phyloP scores from a whole-genome alignment of 139 green algal species.

The Chlamydomonas eustigma region DNA sequence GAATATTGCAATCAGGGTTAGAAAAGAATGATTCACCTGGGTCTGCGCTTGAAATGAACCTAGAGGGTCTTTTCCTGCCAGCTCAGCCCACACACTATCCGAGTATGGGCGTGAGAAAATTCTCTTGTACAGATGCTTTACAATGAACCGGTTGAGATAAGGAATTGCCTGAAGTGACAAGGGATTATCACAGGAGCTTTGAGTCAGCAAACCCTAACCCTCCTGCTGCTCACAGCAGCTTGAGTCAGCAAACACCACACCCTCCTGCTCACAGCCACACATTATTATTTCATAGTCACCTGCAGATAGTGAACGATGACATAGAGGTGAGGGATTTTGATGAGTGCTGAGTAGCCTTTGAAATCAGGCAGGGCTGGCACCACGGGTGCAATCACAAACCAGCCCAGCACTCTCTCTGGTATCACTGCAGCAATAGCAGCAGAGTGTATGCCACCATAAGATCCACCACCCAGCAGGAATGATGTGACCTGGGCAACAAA shows the following conservation, averaged over 20 bases:
- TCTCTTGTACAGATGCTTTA: background rate
- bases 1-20: too few species aligned
- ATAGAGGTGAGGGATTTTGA: background rate
- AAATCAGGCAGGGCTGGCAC: background rate
- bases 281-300: background rate
- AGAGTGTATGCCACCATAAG: background rate
- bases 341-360: background rate
- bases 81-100: background rate
- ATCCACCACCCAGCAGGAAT: background rate
- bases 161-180: background rate
- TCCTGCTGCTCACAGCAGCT: too few species aligned
- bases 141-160: background rate
- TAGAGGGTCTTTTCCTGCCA: background rate
- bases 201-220: background rate
- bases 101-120: background rate
- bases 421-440: background rate
- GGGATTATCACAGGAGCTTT: too few species aligned
- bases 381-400: background rate
- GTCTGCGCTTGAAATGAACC: background rate
- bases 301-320: background rate
- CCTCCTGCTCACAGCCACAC: too few species aligned
- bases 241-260: too few species aligned
- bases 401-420: background rate
- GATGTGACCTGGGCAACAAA: background rate
- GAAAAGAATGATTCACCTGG: too few species aligned